Conservation (phyloP, 2,329 filamentous ascomycete species). For the Monosporascus sp. region DNA sequence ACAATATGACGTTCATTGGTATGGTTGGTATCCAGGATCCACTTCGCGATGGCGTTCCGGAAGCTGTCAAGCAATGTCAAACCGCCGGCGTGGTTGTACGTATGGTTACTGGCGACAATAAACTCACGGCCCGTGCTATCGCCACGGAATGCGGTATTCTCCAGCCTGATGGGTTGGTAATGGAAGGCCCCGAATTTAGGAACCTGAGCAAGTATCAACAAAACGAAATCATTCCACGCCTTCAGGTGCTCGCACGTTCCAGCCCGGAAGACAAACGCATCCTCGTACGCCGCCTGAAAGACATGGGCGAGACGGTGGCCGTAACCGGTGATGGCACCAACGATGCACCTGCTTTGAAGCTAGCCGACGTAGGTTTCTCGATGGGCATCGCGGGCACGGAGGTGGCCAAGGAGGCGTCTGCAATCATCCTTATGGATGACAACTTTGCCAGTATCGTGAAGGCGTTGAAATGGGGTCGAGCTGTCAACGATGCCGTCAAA, state of each 20-base stretch:
- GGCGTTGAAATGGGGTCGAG: constrained; percentile 74
- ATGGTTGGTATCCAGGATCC: constrained; percentile 80
- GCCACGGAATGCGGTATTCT: constrained; percentile 74
- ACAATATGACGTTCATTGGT: constrained; percentile 61
- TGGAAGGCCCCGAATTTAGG: constrained; percentile 75
- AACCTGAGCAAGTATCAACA: constrained; percentile 63
- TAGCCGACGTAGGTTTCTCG: constrained; percentile 77
- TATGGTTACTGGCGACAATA: constrained; percentile 84
- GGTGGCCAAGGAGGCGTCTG: constrained; percentile 79
- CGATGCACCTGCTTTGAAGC: constrained; percentile 74
- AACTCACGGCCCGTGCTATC: constrained; percentile 72
- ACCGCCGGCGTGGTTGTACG: constrained; percentile 72
- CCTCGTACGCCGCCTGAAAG: constrained; percentile 65
- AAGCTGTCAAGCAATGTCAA: constrained; percentile 69
- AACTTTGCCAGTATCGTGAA: constrained; percentile 85
- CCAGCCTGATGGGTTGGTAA: constrained; percentile 60
- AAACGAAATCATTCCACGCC: constrained; percentile 59
- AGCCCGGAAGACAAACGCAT: constrained; percentile 74
- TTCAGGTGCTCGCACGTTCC: constrained; percentile 69
- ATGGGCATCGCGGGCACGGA: constrained; percentile 83
- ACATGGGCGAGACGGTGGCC: constrained; percentile 70
- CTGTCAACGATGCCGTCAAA: constrained; percentile 73
- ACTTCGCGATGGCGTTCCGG: constrained; percentile 66
- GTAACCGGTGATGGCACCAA: constrained; percentile 83
- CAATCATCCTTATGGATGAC: constrained; percentile 83